Evolutionary conservation across 805 yeast genomes (phyloP), one percentile per base, ranked within the genome.

Genomic region (Zygoascus biomembranicola): DNA sequence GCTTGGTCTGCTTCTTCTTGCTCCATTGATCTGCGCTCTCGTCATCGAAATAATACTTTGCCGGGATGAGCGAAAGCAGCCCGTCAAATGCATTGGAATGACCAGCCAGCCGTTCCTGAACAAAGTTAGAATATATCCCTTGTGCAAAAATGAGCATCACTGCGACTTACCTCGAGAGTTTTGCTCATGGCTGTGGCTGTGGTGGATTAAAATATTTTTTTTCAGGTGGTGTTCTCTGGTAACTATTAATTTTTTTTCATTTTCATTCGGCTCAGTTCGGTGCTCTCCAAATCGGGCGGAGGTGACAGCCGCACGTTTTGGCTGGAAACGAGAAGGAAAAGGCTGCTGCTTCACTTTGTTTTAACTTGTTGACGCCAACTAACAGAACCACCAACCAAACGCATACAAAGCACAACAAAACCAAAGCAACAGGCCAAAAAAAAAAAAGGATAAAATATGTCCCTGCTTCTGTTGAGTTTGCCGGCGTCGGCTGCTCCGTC

Each of bases 21-120:
- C 84, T 83, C 97, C 97, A 90, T 70, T 92, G 97, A 51, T 84
- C 84, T 62, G 85, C 82, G 1, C 92, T 84, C 55, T 87, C 92
- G 42, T 87, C 96, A 67, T 90, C 97, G 66, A 87, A 90, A 67
- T 92, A 92, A 65, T 85, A 90, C 65, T 90, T 89, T 2, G 97
- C 96, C 2, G 98, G 97, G 55, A 92, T 90, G 68, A 92, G 73
- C 19, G 97, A 88, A 55, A 92, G 74, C 51, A 92, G 73, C 23
- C 97, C 96, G 66, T 87, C 88, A 67, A 92, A 92, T 3, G 97
- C 64, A 32, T 63, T 63, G 13, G 72, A 67, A 53, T 69, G 71
- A 55, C 64, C 62, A 44, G 56, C 57, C 28, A 69, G 60, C 56
- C 73, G 63, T 42, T 69, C 70, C 55, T 59, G 41, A 18, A n/a